These are phyloP conservation scores for Neopestalotiopsis sp. DNA, from an alignment of 2,329 filamentous ascomycete genomes.

Conservation along the genomic window DNA sequence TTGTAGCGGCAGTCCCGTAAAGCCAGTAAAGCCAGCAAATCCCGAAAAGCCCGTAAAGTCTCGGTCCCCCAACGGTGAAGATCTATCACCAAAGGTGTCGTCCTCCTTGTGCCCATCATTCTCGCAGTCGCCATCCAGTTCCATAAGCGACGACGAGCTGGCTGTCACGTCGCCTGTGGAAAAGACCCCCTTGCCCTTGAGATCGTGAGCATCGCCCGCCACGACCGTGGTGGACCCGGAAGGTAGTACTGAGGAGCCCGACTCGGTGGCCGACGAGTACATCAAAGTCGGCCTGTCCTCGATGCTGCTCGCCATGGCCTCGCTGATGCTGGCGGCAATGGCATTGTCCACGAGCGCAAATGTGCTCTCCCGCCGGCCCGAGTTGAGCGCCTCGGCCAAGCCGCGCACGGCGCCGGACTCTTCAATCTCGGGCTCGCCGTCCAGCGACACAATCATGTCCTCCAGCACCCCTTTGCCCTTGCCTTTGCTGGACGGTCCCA, in stretches of 20 bases:
- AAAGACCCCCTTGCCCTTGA: constrained; percentile 1
- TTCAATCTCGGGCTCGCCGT: neutral
- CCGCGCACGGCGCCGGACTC: constrained; percentile 16
- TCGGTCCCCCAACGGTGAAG: neutral
- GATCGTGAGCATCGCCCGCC: neutral
- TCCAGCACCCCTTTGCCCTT: constrained; percentile 14
- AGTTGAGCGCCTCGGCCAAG: neutral
- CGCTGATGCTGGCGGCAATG: constrained; percentile 34
- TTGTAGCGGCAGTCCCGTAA: neutral
- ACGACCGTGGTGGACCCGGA: neutral
- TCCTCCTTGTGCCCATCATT: neutral
- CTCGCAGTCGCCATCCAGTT: neutral
- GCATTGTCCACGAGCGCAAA: constrained; percentile 30
- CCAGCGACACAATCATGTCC: constrained; percentile 9
- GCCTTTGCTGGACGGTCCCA: constrained; percentile 20
- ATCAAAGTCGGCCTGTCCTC: constrained; percentile 22
- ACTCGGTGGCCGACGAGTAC: constrained; percentile 8
- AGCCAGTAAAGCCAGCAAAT: neutral
- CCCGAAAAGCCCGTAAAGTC: neutral
- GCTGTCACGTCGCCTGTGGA: neutral
- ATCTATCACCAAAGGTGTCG: neutral
- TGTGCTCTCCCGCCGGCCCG: neutral
- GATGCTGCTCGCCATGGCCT: constrained; percentile 37
- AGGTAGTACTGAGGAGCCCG: neutral
- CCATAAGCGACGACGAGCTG: neutral